These are phyloP conservation scores for Trichoderma koningii DNA, from an alignment of 2,329 filamentous ascomycete genomes.

Conservation along the genomic window DNA sequence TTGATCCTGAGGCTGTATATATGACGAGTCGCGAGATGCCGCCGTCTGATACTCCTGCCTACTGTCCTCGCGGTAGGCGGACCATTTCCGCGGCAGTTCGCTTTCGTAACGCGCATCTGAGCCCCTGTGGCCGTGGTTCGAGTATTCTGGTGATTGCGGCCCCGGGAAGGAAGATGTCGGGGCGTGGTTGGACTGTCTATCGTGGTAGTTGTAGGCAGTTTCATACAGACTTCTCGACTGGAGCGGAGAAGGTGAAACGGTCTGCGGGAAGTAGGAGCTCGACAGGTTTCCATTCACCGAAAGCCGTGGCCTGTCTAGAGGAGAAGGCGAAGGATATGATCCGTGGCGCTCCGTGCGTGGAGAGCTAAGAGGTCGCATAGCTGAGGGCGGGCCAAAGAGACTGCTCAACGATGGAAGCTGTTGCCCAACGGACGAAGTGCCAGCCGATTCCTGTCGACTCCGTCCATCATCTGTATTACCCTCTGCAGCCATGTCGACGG, in stretches of 20 bases:
- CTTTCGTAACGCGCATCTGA: constrained; percentile 43
- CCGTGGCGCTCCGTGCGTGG: constrained; percentile 50
- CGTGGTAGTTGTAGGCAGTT: constrained; percentile 46
- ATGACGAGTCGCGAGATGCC: constrained; percentile 44
- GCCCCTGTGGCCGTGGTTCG: constrained; percentile 42
- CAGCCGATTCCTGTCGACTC: constrained; percentile 41
- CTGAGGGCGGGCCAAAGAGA: constrained; percentile 54
- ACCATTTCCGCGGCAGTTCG: constrained; percentile 44
- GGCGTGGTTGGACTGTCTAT: constrained; percentile 40
- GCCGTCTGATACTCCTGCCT: constrained; percentile 50
- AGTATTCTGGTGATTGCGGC: constrained; percentile 48
- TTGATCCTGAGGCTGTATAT: constrained; percentile 41
- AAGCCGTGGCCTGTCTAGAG: constrained; percentile 51
- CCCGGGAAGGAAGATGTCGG: constrained; percentile 44
- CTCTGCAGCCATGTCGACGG: constrained; percentile 47
- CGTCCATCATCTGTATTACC: constrained; percentile 44
- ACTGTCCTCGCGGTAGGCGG: constrained; percentile 44
- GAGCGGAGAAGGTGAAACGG: constrained; percentile 40
- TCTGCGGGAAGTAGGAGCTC: constrained; percentile 52
- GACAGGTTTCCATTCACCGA: constrained; percentile 42
- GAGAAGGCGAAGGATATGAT: constrained; percentile 47
- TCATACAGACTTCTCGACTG: constrained; percentile 53
- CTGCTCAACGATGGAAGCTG: constrained; percentile 60
- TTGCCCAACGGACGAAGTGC: constrained; percentile 42
- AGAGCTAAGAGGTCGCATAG: constrained; percentile 49